phyloP scores from a whole-genome alignment of 176 grass and related monocot species.

The Triticum monococcum region DNA sequence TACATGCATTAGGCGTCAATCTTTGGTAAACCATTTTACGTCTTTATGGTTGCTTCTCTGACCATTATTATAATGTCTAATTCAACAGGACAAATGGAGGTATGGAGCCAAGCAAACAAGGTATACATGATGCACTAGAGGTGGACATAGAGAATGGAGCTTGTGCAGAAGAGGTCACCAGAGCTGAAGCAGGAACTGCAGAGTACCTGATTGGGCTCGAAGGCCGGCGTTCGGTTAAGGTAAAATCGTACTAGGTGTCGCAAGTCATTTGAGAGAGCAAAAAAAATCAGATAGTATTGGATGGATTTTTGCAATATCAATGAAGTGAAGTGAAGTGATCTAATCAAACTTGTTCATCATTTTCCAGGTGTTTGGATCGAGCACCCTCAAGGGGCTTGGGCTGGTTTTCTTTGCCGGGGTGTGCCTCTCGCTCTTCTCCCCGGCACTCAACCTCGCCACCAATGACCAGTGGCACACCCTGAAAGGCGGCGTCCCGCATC shows the following conservation, averaged over 20 bases:
- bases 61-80: background rate
- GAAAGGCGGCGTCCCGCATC: constrained; percentile 60
- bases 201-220: constrained; percentile 79
- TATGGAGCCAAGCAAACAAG: constrained; percentile 22
- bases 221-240: constrained; percentile 82
- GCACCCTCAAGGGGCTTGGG: constrained; percentile 57
- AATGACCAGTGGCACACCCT: constrained; percentile 86
- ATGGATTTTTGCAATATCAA: background rate
- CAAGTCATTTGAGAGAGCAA: background rate
- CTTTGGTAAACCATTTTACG: background rate
- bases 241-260: background rate
- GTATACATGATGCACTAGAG: background rate
- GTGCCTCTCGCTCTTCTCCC: constrained; percentile 90
- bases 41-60: background rate
- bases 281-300: background rate
- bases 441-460: constrained; percentile 85
- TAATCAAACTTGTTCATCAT: background rate
- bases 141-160: constrained; percentile 55
- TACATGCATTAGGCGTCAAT: background rate
- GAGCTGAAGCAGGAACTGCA: constrained; percentile 75
- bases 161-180: constrained; percentile 25
- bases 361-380: constrained; percentile 51
- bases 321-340: background rate
- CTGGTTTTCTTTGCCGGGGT: constrained; percentile 83
- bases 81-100: constrained; percentile 24